Evolutionary conservation across 129 eudicot species (phyloP).

Genomic region (Escallonia rubra): DNA sequence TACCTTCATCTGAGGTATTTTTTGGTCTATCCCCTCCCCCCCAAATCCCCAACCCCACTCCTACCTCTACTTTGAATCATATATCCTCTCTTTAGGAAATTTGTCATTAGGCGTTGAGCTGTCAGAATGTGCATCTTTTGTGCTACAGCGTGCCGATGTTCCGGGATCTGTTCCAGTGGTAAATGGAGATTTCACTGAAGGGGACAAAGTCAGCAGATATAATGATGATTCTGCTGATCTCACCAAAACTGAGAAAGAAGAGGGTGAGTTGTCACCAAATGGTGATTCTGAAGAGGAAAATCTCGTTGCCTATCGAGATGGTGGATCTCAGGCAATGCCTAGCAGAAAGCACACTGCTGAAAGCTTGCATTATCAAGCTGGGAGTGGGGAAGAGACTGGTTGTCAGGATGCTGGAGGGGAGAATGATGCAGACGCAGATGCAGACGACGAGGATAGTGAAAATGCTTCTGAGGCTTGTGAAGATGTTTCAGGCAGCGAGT

Average conservation of each 20-base stretch:
- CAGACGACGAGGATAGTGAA: constrained; percentile 84
- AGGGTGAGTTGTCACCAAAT: constrained; percentile 92
- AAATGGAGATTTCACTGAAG: constrained; percentile 35
- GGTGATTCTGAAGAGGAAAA: constrained; percentile 68
- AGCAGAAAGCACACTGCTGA: constrained; percentile 16
- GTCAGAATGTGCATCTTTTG: neutral
- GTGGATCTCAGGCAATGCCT: constrained; percentile 26
- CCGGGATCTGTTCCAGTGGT: constrained; percentile 34
- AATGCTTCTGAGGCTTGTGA: constrained; percentile 77
- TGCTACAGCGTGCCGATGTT: constrained; percentile 41
- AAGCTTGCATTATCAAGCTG: too few species aligned
- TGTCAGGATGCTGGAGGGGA: constrained; percentile 35
- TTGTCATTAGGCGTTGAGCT: too few species aligned
- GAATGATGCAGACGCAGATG: constrained; percentile 62
- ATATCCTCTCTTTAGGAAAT: too few species aligned
- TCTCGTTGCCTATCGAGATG: constrained; percentile 38
- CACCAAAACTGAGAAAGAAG: constrained; percentile 88
- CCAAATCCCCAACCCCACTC: too few species aligned
- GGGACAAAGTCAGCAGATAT: constrained; percentile 19
- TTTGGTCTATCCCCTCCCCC: neutral
- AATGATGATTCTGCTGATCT: constrained; percentile 35
- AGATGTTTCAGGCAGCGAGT: constrained; percentile 89
- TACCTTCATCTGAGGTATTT: constrained; percentile 47
- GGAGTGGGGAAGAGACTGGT: neutral
- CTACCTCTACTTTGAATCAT: too few species aligned